These are phyloP conservation scores for Podaxis pistillaris DNA, from an alignment of 768 basidiomycete genomes.

Conservation along the genomic window DNA sequence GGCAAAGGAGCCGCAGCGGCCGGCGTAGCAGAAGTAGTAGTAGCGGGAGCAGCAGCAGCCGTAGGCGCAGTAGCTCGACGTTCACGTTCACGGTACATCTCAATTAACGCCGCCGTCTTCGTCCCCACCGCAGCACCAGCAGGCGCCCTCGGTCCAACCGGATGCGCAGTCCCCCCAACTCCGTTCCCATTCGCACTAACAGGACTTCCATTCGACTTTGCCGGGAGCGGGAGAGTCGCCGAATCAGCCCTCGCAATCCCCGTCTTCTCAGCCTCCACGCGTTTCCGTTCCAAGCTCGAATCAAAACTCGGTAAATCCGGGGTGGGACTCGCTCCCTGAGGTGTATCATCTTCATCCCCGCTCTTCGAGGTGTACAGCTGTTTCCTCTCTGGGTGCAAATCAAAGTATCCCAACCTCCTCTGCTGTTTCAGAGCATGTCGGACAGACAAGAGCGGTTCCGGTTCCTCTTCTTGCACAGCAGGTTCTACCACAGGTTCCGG, in stretches of 20 bases:
- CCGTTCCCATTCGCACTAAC: not conserved
- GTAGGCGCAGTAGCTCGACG: slow-evolving; percentile 37
- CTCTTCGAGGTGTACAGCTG: slow-evolving; percentile 27
- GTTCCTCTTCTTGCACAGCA: slow-evolving; percentile 15
- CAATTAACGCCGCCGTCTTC: slow-evolving; percentile 77
- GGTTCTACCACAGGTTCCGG: slow-evolving; percentile 3
- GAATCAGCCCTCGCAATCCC: slow-evolving; percentile 1
- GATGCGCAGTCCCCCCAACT: slow-evolving; percentile 21
- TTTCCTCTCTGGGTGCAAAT: slow-evolving; percentile 73
- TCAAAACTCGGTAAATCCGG: slow-evolving; percentile 4
- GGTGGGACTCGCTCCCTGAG: not conserved
- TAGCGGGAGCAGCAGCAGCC: slow-evolving; percentile 19
- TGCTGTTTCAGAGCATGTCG: slow-evolving; percentile 34
- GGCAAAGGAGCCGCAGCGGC: slow-evolving; percentile 38
- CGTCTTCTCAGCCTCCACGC: not conserved
- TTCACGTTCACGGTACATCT: slow-evolving; percentile 81
- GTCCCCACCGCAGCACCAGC: slow-evolving; percentile 20
- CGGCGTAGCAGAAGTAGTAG: slow-evolving; percentile 28
- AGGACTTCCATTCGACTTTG: not conserved
- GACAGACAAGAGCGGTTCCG: slow-evolving; percentile 22
- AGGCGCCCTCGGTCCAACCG: slow-evolving; percentile 19
- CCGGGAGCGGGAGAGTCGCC: not conserved
- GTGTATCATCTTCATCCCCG: slow-evolving; percentile 25
- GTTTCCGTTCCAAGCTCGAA: not conserved
- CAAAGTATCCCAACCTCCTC: slow-evolving; percentile 68